Percentiles rank a stretch among this genome's conserved stretches.
These are phyloP conservation scores for Lathyrus sativus DNA, from an alignment of 306 rosid species.

Conservation along the genomic window DNA sequence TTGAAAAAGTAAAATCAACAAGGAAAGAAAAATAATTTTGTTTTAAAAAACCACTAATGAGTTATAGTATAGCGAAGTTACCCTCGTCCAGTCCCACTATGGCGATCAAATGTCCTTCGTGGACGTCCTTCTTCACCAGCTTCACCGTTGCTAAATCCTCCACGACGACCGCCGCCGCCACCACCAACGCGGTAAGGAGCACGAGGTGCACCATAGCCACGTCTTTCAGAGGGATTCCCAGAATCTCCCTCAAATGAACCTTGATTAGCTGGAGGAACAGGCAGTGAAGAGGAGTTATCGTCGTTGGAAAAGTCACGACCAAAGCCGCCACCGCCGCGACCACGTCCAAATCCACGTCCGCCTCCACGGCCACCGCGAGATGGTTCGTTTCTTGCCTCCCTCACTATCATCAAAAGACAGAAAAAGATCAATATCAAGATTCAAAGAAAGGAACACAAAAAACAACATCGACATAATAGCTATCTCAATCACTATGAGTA, in stretches of 20 bases:
- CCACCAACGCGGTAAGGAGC: conserved; percentile 64
- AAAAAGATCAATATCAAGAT: background rate
- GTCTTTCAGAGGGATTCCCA: conserved; percentile 58
- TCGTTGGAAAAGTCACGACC: conserved; percentile 50
- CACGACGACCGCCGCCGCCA: conserved; percentile 72
- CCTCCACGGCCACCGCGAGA: conserved; percentile 68
- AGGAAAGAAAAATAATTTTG: background rate
- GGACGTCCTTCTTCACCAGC: conserved; percentile 74
- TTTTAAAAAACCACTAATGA: background rate
- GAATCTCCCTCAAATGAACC: conserved; percentile 63
- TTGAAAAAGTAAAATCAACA: conserved; percentile 26
- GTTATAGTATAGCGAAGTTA: conserved; percentile 16
- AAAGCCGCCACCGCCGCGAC: conserved; percentile 43
- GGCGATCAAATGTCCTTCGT: conserved; percentile 74
- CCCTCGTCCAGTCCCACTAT: conserved; percentile 89
- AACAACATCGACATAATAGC: background rate
- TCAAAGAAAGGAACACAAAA: background rate
- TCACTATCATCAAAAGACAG: conserved; percentile 47
- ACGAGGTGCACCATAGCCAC: conserved; percentile 70
- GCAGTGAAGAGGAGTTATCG: conserved; percentile 46
- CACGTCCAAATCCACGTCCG: conserved; percentile 42
- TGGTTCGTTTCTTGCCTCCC: conserved; percentile 70
- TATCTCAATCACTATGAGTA: conserved; percentile 61
- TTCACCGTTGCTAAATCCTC: conserved; percentile 78
- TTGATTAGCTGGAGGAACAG: conserved; percentile 44